Percentiles rank a stretch among this genome's conserved stretches.
Conservation (phyloP, 2,329 filamentous ascomycete species). For the Pezicula rhizophila region DNA sequence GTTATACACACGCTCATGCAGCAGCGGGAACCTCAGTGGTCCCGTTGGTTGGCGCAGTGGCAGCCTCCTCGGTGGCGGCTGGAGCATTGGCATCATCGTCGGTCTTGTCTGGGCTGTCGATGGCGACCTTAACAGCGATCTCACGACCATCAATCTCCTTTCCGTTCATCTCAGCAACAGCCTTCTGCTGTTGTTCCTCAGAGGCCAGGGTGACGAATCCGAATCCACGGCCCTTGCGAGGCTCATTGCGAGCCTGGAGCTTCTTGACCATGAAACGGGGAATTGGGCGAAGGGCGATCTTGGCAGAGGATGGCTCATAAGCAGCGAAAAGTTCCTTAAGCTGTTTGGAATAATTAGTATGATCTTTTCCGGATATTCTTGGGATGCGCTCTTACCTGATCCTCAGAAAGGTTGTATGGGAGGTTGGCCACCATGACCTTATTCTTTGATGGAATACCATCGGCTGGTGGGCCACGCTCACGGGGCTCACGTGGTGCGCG, state of each 20-base stretch:
- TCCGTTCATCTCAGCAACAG: constrained; percentile 96
- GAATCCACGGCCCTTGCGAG: constrained; percentile 98
- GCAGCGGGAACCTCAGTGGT: constrained; percentile 34
- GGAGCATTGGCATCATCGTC: constrained; percentile 71
- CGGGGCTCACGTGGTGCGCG: constrained; percentile 55
- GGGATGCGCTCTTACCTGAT: constrained; percentile 62
- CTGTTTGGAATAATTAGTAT: constrained; percentile 39
- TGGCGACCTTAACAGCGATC: constrained; percentile 99
- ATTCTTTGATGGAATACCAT: constrained; percentile 96
- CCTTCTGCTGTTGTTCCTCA: constrained; percentile 96
- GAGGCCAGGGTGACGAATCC: constrained; percentile 95
- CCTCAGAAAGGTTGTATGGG: constrained; percentile 94
- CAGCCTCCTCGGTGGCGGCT: constrained; percentile 30
- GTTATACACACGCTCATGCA: constrained; percentile 30
- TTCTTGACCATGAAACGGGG: constrained; percentile 99
- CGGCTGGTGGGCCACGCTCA: constrained; percentile 91
- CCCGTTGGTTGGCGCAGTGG: constrained; percentile 54
- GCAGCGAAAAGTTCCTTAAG: constrained; percentile 94
- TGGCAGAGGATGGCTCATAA: constrained; percentile 89
- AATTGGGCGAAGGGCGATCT: constrained; percentile 97
- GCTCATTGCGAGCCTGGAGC: constrained; percentile 94
- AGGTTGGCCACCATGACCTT: constrained; percentile 99
- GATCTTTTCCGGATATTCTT: neutral
- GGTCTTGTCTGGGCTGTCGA: constrained; percentile 96
- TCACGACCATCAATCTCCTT: constrained; percentile 98